Conservation (phyloP, 257 asterid genomes). For the Scutellaria barbata region DNA sequence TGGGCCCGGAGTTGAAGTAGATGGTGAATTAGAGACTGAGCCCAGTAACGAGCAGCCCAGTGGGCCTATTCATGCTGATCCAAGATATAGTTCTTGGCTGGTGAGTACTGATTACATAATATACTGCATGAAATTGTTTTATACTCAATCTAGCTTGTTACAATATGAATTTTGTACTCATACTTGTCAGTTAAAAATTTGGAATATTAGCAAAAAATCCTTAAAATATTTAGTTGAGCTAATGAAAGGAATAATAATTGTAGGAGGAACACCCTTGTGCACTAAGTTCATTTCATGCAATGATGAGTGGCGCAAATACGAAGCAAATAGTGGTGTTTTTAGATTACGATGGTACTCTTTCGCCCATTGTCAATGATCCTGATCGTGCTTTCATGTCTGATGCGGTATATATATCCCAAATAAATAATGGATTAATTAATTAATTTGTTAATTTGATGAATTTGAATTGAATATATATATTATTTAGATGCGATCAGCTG, state of each 20-base stretch:
- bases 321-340: slow-evolving; percentile 72
- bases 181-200: too few relatives aligned
- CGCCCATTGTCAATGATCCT: slow-evolving; percentile 82
- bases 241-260: neutral
- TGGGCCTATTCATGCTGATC: slow-evolving; percentile 30
- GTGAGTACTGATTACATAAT: slow-evolving; percentile 39
- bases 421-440: neutral
- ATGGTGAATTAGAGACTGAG: slow-evolving; percentile 25
- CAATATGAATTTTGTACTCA: too few relatives aligned
- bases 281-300: slow-evolving; percentile 45
- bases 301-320: slow-evolving; percentile 38
- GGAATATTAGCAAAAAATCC: too few relatives aligned
- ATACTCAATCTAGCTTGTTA: too few relatives aligned
- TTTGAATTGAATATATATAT: neutral
- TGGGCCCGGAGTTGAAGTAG: slow-evolving; percentile 16
- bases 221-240: too few relatives aligned
- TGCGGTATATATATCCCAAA: slow-evolving; percentile 43
- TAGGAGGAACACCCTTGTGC: slow-evolving; percentile 75
- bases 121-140: too few relatives aligned
- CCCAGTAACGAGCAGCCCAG: slow-evolving; percentile 34
- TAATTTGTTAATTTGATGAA: neutral
- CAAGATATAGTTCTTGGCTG: slow-evolving; percentile 58
- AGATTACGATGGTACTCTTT: slow-evolving; percentile 85
- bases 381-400: slow-evolving; percentile 86
- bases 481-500: slow-evolving; percentile 77